phyloP scores from a whole-genome alignment of 306 rosid species.

The Rosa multiflora region DNA sequence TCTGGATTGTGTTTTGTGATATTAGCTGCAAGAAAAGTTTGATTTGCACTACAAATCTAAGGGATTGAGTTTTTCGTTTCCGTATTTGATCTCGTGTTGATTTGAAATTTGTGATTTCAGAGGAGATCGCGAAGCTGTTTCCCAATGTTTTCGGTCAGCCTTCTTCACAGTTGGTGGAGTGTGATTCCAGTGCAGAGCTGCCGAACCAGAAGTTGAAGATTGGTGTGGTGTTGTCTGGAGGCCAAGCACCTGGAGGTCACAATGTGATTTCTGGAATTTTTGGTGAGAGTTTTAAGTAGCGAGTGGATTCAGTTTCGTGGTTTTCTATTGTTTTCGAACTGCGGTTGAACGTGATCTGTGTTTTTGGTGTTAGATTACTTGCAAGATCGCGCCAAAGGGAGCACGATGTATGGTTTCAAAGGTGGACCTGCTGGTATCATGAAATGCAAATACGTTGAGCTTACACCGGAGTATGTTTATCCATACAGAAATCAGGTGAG shows the following conservation, averaged over 20 bases:
- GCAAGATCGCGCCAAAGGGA: conserved; percentile 74
- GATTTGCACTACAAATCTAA: neutral
- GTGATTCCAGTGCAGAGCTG: conserved; percentile 27
- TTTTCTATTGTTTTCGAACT: neutral
- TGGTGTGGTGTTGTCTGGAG: conserved; percentile 95
- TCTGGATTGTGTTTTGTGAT: neutral
- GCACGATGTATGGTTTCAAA: conserved; percentile 83
- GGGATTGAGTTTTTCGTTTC: neutral
- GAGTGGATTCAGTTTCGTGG: neutral
- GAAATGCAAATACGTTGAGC: conserved; percentile 84
- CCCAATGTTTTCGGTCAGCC: conserved; percentile 91
- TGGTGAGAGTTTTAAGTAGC: conserved; percentile 44
- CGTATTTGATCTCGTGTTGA: conserved; percentile 1
- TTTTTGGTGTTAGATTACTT: conserved; percentile 61
- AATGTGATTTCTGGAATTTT: conserved; percentile 91
- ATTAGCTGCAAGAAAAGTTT: neutral
- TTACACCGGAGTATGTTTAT: conserved; percentile 68
- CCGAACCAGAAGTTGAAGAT: conserved; percentile 65
- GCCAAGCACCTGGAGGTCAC: conserved; percentile 99
- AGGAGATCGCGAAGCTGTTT: conserved; percentile 91
- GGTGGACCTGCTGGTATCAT: conserved; percentile 99
- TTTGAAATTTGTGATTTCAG: conserved; percentile 29
- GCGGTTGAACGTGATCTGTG: neutral
- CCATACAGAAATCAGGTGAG: conserved; percentile 94
- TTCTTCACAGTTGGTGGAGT: conserved; percentile 56